Percentiles rank a stretch among this genome's conserved stretches.
phyloP scores from a whole-genome alignment of 177 flowering plant genomes.

The Vitis hybrid region DNA sequence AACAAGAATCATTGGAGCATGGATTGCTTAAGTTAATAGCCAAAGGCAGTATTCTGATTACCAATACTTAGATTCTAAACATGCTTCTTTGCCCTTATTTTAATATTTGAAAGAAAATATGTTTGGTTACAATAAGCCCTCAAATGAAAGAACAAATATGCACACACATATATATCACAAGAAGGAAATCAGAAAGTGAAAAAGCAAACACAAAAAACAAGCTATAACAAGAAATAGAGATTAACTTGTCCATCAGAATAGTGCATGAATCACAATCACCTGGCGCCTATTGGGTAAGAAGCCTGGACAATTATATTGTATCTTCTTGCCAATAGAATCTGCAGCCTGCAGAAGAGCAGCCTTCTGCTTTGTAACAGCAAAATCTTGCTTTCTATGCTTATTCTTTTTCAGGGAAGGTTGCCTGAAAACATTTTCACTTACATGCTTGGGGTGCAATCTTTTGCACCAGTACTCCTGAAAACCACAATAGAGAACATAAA shows the following conservation, averaged over 20 bases:
- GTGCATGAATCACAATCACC: conserved; percentile 41
- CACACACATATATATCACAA: neutral
- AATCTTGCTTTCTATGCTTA: conserved; percentile 72
- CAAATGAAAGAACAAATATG: neutral
- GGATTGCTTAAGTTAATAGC: too few relatives aligned
- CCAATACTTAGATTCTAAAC: too few relatives aligned
- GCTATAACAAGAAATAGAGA: neutral
- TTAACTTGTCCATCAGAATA: neutral
- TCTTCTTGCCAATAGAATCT: conserved; percentile 81
- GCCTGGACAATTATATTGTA: conserved; percentile 87
- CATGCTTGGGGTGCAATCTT: conserved; percentile 92
- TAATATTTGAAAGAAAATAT: too few relatives aligned
- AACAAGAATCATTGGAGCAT: neutral
- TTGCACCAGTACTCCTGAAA: conserved; percentile 98
- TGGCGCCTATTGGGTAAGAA: conserved; percentile 91
- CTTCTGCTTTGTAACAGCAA: conserved; percentile 69
- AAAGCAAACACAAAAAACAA: conserved; percentile 3
- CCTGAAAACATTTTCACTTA: conserved; percentile 88
- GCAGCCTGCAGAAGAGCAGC: conserved; percentile 69
- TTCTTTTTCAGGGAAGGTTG: conserved; percentile 80
- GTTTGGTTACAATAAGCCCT: neutral
- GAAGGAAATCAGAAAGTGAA: neutral
- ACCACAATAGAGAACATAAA: neutral
- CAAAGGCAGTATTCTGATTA: too few relatives aligned
- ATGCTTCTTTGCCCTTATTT: too few relatives aligned